Evolutionary conservation across 129 eudicot genomes (phyloP), one percentile per base, ranked within the genome.

Genomic region (Flaveria brownii): DNA sequence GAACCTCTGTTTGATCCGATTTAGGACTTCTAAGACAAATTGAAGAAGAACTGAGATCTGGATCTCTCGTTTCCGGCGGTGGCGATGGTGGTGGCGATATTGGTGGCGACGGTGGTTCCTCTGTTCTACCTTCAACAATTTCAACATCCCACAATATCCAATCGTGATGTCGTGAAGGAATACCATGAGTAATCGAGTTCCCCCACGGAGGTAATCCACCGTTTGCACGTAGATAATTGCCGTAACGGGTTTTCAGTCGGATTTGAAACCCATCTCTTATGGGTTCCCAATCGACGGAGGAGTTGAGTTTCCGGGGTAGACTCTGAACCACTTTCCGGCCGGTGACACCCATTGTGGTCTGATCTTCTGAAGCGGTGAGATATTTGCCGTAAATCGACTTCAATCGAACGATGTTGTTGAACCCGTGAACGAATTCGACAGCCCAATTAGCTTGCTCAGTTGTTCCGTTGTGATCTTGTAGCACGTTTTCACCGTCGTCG

Each of bases 101-200:
- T 25, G 62, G 57, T 30, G 70, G 13, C 50, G 13, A 11, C 13
- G 50, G 45, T 23, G 51, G 57, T 12, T 80, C 79, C 39, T 87
- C 90, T 4, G 74, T 60, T 30, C 84, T 73, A 61, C 45, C 70
- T 14, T 88, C 92, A 76, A 88, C 80, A 83, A 68, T 62, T 70
- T 85, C 96, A 73, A 87, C 88, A 59, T 85, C 89, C 96, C 91
- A 89, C 15, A 89, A 28, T 26, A 89, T 61, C 96, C 89, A 87
- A 78, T 81, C 82, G 2, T 68, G 82, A 49, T 87, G 90, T 17
- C 82, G 81, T 43, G 80, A 75, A 30, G 96, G 96, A 26, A 89
- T 82, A 55, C 85, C 91, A 69, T 89, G 96, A 0, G 96, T 87
- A 9, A 89, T 54, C 46, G 96, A 89, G 63, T 85, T 87, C n/a